These are phyloP conservation scores for Graphiopsis chlorocephala DNA, from an alignment of 2,329 filamentous ascomycete genomes.

Conservation along the genomic window DNA sequence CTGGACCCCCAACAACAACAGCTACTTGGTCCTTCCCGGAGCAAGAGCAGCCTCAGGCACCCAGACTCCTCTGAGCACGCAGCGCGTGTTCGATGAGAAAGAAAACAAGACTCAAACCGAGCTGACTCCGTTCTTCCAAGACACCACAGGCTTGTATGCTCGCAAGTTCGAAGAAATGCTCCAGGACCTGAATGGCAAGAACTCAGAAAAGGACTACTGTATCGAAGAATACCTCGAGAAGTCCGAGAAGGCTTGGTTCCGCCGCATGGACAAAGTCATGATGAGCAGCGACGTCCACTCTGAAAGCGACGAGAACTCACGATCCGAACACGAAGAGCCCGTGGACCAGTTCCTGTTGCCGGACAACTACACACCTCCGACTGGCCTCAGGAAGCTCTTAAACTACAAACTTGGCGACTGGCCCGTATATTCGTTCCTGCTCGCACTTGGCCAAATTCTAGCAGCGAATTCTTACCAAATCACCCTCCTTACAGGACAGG, in stretches of 20 bases:
- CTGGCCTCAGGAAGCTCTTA: slow-evolving; percentile 55
- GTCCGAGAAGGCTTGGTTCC: slow-evolving; percentile 67
- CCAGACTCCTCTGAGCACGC: slow-evolving; percentile 48
- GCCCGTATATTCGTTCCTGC: slow-evolving; percentile 60
- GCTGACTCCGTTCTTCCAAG: slow-evolving; percentile 66
- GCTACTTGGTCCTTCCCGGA: neutral
- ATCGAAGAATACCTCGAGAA: slow-evolving; percentile 64
- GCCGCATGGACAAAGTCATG: slow-evolving; percentile 56
- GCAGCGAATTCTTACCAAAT: slow-evolving; percentile 67
- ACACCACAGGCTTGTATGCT: slow-evolving; percentile 61
- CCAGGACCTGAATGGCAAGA: slow-evolving; percentile 54
- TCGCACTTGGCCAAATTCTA: slow-evolving; percentile 62
- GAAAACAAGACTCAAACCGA: slow-evolving; percentile 63
- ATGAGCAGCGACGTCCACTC: slow-evolving; percentile 49
- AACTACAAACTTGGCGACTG: slow-evolving; percentile 56
- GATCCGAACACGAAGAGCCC: slow-evolving; percentile 26
- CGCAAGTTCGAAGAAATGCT: slow-evolving; percentile 57
- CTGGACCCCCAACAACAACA: slow-evolving; percentile 21
- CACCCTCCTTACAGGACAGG: slow-evolving; percentile 62
- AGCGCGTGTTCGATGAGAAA: slow-evolving; percentile 59
- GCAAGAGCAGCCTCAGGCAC: slow-evolving; percentile 7
- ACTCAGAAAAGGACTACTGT: slow-evolving; percentile 58
- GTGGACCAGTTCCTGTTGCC: slow-evolving; percentile 56
- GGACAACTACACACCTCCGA: slow-evolving; percentile 55
- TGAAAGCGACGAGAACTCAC: slow-evolving; percentile 31